These are phyloP conservation scores for Globisporangium emineosum DNA, from an alignment of 352 stramenopile genomes.

Conservation along the genomic window DNA sequence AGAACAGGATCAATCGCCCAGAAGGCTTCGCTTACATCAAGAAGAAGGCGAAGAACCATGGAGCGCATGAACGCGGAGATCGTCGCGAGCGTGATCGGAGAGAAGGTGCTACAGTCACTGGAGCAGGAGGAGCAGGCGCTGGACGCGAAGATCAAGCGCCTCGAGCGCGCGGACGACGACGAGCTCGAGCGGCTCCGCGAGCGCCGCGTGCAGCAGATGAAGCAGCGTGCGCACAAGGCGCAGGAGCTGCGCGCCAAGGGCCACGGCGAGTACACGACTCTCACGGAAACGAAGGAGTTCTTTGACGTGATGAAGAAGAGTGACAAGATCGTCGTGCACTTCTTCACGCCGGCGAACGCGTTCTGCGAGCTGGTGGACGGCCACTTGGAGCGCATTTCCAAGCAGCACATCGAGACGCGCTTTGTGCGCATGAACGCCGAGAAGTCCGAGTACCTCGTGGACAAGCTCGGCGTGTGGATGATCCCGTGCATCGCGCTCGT, in stretches of 20 bases:
- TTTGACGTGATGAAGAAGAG: slow-evolving; percentile 94
- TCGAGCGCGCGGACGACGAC: slow-evolving; percentile 86
- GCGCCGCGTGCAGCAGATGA: slow-evolving; percentile 72
- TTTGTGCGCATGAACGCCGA: slow-evolving; percentile 97
- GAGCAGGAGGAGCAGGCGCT: slow-evolving; percentile 83
- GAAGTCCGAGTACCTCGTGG: slow-evolving; percentile 95
- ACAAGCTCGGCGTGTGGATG: slow-evolving; percentile 94
- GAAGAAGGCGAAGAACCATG: slow-evolving; percentile 24
- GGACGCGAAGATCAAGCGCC: slow-evolving; percentile 79
- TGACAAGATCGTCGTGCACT: slow-evolving; percentile 93
- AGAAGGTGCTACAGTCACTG: slow-evolving; percentile 86
- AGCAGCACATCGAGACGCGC: slow-evolving; percentile 91
- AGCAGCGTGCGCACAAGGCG: slow-evolving; percentile 58
- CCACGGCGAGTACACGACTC: slow-evolving; percentile 86
- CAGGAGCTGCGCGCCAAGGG: slow-evolving; percentile 77
- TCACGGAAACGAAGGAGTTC: slow-evolving; percentile 93
- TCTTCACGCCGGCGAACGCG: slow-evolving; percentile 92
- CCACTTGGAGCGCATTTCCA: slow-evolving; percentile 89
- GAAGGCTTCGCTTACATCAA: background rate
- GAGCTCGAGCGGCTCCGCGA: slow-evolving; percentile 87
- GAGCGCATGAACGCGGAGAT: slow-evolving; percentile 69
- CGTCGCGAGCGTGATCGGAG: slow-evolving; percentile 76
- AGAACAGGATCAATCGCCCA: slow-evolving; percentile 1
- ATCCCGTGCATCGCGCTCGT: slow-evolving; percentile 96
- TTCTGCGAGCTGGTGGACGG: slow-evolving; percentile 94